Conservation (phyloP, 495 filamentous ascomycete species). For the Aspergillus heteromorphus region DNA sequence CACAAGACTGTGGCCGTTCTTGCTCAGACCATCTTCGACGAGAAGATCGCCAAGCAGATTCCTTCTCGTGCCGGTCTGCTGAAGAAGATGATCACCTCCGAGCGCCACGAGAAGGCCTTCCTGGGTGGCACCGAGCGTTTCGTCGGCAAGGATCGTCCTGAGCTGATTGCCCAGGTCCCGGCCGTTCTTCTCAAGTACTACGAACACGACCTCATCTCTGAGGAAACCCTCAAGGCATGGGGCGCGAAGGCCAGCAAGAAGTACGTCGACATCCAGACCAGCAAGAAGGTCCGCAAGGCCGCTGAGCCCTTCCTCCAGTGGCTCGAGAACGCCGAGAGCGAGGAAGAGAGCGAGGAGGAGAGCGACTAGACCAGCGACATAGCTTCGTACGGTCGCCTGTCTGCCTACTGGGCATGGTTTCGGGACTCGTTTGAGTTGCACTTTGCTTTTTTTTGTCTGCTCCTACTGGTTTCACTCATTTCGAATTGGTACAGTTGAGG, state of each 20-base stretch:
- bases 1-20: slow-evolving; percentile 89
- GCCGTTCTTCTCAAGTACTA: slow-evolving; percentile 85
- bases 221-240: slow-evolving; percentile 88
- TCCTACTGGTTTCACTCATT: slow-evolving; percentile 12
- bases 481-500: background rate
- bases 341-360: slow-evolving; percentile 69
- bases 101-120: slow-evolving; percentile 92
- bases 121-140: slow-evolving; percentile 96
- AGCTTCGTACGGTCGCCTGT: background rate
- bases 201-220: slow-evolving; percentile 76
- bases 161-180: slow-evolving; percentile 71
- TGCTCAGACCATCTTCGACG: slow-evolving; percentile 88
- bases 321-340: slow-evolving; percentile 87
- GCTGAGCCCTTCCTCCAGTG: slow-evolving; percentile 90
- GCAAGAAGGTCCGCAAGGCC: slow-evolving; percentile 93
- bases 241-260: slow-evolving; percentile 93
- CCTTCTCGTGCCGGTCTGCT: slow-evolving; percentile 73
- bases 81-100: slow-evolving; percentile 86
- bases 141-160: slow-evolving; percentile 73
- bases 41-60: slow-evolving; percentile 83
- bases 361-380: slow-evolving; percentile 30
- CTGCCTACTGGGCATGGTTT: background rate
- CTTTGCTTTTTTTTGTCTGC: slow-evolving; percentile 3
- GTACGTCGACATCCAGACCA: slow-evolving; percentile 83
- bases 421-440: background rate